Conservation (phyloP, 306 rosid species). For the Abrus pulchellus region DNA sequence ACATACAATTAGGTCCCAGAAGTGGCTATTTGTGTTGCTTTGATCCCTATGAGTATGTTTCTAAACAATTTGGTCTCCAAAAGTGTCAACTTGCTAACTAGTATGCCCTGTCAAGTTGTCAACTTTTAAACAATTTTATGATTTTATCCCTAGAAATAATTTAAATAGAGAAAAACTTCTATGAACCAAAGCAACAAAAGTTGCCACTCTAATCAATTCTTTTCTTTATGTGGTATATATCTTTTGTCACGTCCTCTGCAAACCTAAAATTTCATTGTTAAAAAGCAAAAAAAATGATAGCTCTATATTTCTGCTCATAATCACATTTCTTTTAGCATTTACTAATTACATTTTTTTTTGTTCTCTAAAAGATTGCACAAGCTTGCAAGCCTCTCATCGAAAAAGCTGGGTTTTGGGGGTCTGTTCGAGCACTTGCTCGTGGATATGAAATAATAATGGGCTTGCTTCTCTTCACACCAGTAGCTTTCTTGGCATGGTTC, state of each 20-base stretch:
- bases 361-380: conserved; percentile 80
- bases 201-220: conserved; percentile 9
- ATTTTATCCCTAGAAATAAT: neutral
- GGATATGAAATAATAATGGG: conserved; percentile 89
- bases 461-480: conserved; percentile 86
- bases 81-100: neutral
- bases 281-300: neutral
- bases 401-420: conserved; percentile 71
- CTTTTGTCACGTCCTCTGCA: neutral
- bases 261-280: conserved; percentile 1
- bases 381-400: conserved; percentile 78
- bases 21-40: conserved; percentile 1
- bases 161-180: neutral
- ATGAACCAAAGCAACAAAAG: neutral
- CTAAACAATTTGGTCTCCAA: neutral
- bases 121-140: neutral
- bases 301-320: conserved; percentile 23
- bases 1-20: neutral
- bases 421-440: conserved; percentile 79
- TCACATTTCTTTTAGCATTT: conserved; percentile 1
- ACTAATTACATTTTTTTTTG: neutral
- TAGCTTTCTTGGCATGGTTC: conserved; percentile 98
- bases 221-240: neutral
- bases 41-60: neutral
- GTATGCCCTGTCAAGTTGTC: neutral